These are phyloP conservation scores for Corylus heterophylla DNA, from an alignment of 306 rosid genomes.

Conservation along the genomic window DNA sequence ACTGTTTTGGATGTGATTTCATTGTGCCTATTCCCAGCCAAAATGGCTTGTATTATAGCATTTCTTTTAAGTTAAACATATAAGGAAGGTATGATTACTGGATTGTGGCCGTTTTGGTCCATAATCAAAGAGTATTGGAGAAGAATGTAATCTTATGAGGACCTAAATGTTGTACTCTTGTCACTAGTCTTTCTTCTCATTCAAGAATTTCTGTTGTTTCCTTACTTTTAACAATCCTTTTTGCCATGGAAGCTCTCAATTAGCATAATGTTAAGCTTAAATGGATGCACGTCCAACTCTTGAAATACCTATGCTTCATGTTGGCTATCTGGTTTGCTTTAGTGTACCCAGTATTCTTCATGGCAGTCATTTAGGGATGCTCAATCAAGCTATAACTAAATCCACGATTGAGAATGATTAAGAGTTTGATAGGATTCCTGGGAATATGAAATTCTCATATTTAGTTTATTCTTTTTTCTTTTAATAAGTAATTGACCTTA, in stretches of 20 bases:
- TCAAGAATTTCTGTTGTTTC: background rate
- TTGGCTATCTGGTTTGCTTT: background rate
- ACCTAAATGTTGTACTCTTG: background rate
- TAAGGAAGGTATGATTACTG: background rate
- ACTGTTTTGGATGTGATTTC: background rate
- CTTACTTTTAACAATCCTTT: background rate
- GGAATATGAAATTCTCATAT: too few species aligned
- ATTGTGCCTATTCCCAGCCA: background rate
- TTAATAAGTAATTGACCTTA: too few species aligned
- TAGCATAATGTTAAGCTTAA: background rate
- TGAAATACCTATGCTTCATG: background rate
- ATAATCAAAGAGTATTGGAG: background rate
- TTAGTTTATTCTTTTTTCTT: too few species aligned
- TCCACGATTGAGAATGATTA: too few species aligned
- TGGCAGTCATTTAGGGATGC: background rate
- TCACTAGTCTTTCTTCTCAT: background rate
- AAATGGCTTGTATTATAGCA: background rate
- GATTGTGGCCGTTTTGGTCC: background rate
- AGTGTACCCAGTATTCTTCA: background rate
- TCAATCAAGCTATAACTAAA: too few species aligned
- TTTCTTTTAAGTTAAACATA: too few species aligned
- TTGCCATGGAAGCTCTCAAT: background rate
- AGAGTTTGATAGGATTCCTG: too few species aligned
- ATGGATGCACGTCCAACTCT: background rate
- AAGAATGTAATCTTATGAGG: background rate